Evolutionary conservation across 495 filamentous ascomycete genomes (phyloP).

Genomic region (Entonaema liquescens): DNA sequence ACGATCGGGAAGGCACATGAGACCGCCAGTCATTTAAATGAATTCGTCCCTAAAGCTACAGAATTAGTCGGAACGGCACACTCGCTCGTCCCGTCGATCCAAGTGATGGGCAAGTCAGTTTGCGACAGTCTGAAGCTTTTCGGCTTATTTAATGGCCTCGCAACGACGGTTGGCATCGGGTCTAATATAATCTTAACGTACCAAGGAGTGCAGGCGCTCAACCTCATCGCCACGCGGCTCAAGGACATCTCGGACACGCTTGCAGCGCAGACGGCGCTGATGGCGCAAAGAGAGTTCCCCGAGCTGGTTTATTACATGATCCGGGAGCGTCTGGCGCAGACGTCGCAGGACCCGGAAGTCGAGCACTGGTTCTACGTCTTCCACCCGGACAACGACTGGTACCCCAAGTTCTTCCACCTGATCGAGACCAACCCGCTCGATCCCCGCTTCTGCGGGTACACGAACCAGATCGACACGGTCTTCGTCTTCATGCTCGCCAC

Average conservation of each 20-base stretch:
- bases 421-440: background rate
- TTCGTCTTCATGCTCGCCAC: slow-evolving; percentile 8
- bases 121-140: slow-evolving; percentile 4
- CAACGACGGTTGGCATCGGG: slow-evolving; percentile 3
- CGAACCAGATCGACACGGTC: slow-evolving; percentile 8
- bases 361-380: slow-evolving; percentile 11
- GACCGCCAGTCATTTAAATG: background rate
- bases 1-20: background rate
- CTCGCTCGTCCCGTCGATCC: slow-evolving; percentile 4
- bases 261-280: slow-evolving; percentile 5
- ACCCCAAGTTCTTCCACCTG: slow-evolving; percentile 7
- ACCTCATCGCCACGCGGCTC: slow-evolving; percentile 4
- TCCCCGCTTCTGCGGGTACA: slow-evolving; percentile 9
- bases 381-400: slow-evolving; percentile 8
- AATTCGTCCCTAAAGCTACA: background rate
- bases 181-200: background rate
- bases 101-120: slow-evolving; percentile 1
- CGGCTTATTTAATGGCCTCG: background rate
- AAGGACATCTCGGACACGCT: slow-evolving; percentile 3
- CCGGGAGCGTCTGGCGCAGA: background rate
- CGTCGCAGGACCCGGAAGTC: background rate
- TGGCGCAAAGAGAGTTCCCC: slow-evolving; percentile 4
- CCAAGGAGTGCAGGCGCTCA: slow-evolving; percentile 2
- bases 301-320: slow-evolving; percentile 8
- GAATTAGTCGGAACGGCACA: background rate